Evolutionary conservation across 2,329 filamentous ascomycete species (phyloP), one percentile per base, ranked within the genome.

Genomic region (Alternaria brassicicola): DNA sequence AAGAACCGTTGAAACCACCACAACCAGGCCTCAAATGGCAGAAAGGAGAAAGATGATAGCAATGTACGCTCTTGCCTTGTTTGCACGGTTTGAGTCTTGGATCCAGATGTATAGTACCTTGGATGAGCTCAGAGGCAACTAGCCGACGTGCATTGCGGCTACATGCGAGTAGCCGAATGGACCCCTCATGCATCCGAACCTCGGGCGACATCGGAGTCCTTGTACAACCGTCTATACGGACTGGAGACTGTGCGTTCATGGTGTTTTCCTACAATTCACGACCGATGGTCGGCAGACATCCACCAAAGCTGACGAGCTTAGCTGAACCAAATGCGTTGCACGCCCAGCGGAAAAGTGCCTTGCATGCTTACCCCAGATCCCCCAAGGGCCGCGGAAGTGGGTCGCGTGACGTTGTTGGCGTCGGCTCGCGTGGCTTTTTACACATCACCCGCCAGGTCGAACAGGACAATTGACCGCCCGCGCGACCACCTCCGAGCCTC

Each of bases 141-240:
- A 61, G 54, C 62, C 62, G 62, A 59, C 47, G 6, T 30, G 47
- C 45, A 59, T 48, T 45, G 49, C 48, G 57, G 62, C 52, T 63
- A 53, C 48, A 53, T 57, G 61, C 48, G 60, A 52, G 62, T 65
- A 65, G 55, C 62, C 62, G 62, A 62, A 21, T 28, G 47, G 48
- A 49, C 60, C 57, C 61, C 61, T 63, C 54, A 48, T 36, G 4
- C 50, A 42, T 33, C 42, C 50, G 42, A 26, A 35, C 42, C 28
- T 57, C 50, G 55, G 55, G 46, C 50, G n/a, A 54, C 26, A 39
- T 28, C 53, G 39, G 47, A 33, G 26, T 10, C 3, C 13, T 23
- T 46, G 12, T 10, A 5, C 6, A 47, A 15, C 15, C 25, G 0
- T 17, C 19, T 21, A 23, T 31, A 23, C 4, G 17, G 17, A 7